Conservation (phyloP, 2,329 filamentous ascomycete species). For the Cladosporium sp. region DNA sequence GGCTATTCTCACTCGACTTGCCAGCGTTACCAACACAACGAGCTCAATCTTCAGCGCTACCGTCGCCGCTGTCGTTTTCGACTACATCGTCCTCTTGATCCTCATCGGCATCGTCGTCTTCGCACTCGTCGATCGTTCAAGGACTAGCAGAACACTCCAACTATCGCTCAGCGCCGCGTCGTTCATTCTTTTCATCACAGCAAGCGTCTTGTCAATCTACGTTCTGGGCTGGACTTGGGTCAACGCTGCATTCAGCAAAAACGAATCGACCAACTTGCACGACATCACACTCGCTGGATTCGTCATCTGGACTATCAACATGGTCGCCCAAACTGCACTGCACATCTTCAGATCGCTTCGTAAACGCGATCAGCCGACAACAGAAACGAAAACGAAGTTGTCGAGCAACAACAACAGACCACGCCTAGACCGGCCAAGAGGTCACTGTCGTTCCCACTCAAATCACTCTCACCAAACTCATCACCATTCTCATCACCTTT, state of each 20-base stretch:
- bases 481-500: no score
- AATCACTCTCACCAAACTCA: conserved; percentile 21
- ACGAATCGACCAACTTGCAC: conserved; percentile 1
- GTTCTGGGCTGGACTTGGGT: conserved; percentile 16
- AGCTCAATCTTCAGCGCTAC: conserved; percentile 16
- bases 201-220: conserved; percentile 21
- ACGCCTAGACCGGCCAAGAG: conserved; percentile 13
- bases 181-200: conserved; percentile 15
- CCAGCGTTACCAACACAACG: conserved; percentile 14
- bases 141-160: conserved; percentile 14
- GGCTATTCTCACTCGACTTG: conserved; percentile 19
- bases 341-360: conserved; percentile 23
- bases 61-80: conserved; percentile 20
- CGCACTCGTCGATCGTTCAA: conserved; percentile 15
- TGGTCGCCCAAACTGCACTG: conserved; percentile 23
- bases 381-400: neutral
- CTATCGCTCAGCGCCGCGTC: conserved; percentile 12
- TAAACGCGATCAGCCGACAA: conserved; percentile 6
- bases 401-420: conserved; percentile 10
- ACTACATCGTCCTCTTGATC: conserved; percentile 19
- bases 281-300: conserved; percentile 23
- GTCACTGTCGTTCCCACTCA: conserved; percentile 21
- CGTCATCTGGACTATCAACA: conserved; percentile 23
- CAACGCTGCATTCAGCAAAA: neutral
- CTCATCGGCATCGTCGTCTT: conserved; percentile 15